Conservation (phyloP, 148 eudicot species). For the Vaccinium corymbosum region DNA sequence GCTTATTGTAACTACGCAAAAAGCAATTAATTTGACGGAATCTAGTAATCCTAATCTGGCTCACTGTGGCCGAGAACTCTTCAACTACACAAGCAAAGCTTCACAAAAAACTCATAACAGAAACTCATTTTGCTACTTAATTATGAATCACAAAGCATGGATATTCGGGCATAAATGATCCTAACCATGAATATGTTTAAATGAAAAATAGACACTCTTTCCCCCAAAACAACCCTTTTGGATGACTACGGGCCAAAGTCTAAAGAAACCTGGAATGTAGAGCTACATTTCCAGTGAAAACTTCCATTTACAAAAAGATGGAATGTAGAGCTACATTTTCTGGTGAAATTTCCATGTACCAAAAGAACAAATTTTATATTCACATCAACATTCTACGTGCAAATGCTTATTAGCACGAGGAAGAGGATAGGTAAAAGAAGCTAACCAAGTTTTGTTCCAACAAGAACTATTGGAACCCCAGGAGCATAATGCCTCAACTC, state of each 20-base stretch:
- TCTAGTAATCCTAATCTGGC: neutral
- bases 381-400: neutral
- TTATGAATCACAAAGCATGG: neutral
- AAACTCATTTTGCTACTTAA: neutral
- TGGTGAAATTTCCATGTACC: neutral
- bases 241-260: neutral
- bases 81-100: neutral
- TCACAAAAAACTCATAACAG: neutral
- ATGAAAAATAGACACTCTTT: neutral
- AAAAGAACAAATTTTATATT: neutral
- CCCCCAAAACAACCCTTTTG: neutral
- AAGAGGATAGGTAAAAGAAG: slow-evolving; percentile 11
- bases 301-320: neutral
- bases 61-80: neutral
- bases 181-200: neutral
- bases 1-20: neutral
- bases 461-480: slow-evolving; percentile 78
- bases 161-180: neutral
- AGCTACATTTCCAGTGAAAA: neutral
- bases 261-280: neutral
- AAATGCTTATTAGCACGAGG: neutral
- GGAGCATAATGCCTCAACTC: slow-evolving; percentile 91
- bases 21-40: neutral
- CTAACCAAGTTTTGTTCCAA: slow-evolving; percentile 86
- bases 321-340: neutral